Base-by-base conservation (phyloP, 192 early-diverging fungal species). In the Coemansia erecta region DNA sequence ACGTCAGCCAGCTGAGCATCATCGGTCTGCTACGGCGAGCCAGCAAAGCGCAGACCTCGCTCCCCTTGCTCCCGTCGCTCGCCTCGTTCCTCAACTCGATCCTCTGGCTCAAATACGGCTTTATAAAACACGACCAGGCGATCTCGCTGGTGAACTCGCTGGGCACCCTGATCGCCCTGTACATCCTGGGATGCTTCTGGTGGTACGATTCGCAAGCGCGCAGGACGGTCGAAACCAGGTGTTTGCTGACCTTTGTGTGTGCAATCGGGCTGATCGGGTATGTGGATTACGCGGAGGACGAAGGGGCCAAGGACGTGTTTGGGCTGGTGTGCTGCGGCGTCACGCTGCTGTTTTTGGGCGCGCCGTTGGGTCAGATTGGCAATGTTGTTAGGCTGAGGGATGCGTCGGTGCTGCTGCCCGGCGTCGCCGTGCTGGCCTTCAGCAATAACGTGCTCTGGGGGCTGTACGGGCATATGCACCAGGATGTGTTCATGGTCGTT, bases 41-140 rank as follows among this genome's bases (percentile, higher is more conserved):
- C 8, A 46, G 56, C 12, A 49, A 53, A 12, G 40, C 55, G 9
- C 35, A 69, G 19, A 39, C 56, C 18, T 46, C 17, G 10, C 61
- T 77, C 10, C 61, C 74, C 3, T 61, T 71, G 0, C 17, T 70
- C 17, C 74, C 70, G 45, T 64, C 63, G 15, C 58, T 68, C 1
- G 58, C 64, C 8, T 77, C 74, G 24, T 68, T 65, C 33, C 61
- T 77, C 18, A 64, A 64, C 51, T 70, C 64, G 6, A 47, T 77
- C 15, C 53, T 77, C 11, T 77, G 74, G 74, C 40, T 64, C 37
- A 77, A 77, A 28, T 77, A 77, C 61, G 74, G 74, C 21, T 42
- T 71, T 23, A 47, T 77, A 4, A 63, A 60, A 5, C 17, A 42
- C 24, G 74, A 77, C 58, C 22, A 35, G 0, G 57, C 68, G 2